Percentiles rank a stretch among this genome's conserved stretches.
Evolutionary conservation across 2,329 filamentous ascomycete species (phyloP).

Genomic region (Microascus cirrosus): DNA sequence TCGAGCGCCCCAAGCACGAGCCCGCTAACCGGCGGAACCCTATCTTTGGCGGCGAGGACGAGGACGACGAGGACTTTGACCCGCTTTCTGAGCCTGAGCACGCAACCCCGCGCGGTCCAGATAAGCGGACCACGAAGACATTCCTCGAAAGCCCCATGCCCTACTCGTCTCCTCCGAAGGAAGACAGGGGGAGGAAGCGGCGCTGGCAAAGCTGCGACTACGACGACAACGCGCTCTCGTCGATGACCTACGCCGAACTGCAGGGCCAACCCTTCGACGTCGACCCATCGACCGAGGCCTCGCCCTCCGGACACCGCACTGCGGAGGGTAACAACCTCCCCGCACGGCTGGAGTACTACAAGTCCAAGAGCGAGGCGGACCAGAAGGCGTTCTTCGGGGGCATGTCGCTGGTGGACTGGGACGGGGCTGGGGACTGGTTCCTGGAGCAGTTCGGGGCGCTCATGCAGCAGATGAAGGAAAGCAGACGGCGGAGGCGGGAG

Average conservation of each 20-base stretch:
- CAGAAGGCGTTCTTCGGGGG: slow-evolving; percentile 39
- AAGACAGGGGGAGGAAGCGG: slow-evolving; percentile 21
- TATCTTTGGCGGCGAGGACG: slow-evolving; percentile 7
- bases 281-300: slow-evolving; percentile 36
- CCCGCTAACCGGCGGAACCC: not conserved
- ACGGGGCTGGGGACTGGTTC: slow-evolving; percentile 49
- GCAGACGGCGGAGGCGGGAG: slow-evolving; percentile 36
- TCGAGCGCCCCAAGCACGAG: not conserved
- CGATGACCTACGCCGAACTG: slow-evolving; percentile 41
- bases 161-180: slow-evolving; percentile 9
- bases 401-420: slow-evolving; percentile 46
- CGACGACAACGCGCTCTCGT: slow-evolving; percentile 41
- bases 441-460: slow-evolving; percentile 39
- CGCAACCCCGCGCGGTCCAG: slow-evolving; percentile 3
- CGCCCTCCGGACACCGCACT: slow-evolving; percentile 15
- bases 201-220: slow-evolving; percentile 39
- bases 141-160: slow-evolving; percentile 11
- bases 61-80: slow-evolving; percentile 9
- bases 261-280: slow-evolving; percentile 43
- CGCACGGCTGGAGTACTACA: slow-evolving; percentile 38
- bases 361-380: slow-evolving; percentile 29
- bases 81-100: not conserved
- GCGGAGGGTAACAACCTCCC: slow-evolving; percentile 26
- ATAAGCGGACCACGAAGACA: slow-evolving; percentile 12
- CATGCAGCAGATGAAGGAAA: slow-evolving; percentile 33